These are phyloP conservation scores for Chrysanthemum lavandulifolium DNA, from an alignment of 129 eudicot genomes.

Conservation along the genomic window DNA sequence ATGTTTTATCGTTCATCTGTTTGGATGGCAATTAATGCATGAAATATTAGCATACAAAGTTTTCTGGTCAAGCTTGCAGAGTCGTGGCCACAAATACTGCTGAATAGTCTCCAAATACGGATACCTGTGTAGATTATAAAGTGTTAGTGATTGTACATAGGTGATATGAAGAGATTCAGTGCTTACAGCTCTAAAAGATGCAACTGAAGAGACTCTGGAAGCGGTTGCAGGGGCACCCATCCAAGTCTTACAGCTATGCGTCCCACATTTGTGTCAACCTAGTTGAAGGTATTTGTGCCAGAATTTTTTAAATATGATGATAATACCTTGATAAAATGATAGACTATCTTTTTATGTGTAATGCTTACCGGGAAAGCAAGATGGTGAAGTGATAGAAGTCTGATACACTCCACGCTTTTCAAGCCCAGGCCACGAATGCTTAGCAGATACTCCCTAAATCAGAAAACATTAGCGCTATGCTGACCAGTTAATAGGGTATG, in stretches of 20 bases:
- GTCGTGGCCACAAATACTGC: conserved; percentile 87
- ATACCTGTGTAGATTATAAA: conserved; percentile 47
- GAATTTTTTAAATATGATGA: neutral
- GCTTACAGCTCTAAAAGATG: conserved; percentile 85
- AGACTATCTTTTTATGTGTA: conserved; percentile 9
- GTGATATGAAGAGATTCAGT: neutral
- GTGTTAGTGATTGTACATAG: conserved; percentile 13
- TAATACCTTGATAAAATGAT: conserved; percentile 1
- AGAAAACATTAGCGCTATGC: conserved; percentile 26
- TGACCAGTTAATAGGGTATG: neutral
- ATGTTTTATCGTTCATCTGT: conserved; percentile 5
- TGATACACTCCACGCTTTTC: conserved; percentile 89
- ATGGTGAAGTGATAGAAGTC: conserved; percentile 89
- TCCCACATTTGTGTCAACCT: conserved; percentile 95
- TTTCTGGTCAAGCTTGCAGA: conserved; percentile 92
- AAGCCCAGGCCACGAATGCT: conserved; percentile 87
- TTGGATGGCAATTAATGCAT: conserved; percentile 11
- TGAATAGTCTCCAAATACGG: conserved; percentile 84
- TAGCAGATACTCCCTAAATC: conserved; percentile 70
- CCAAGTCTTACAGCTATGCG: conserved; percentile 94
- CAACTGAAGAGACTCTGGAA: conserved; percentile 81
- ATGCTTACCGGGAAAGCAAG: conserved; percentile 88
- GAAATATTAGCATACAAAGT: conserved; percentile 53
- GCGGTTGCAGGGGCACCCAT: conserved; percentile 95
- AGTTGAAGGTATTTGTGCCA: conserved; percentile 9